A percentile compares a stretch with the other conserved stretches of the same genome.
These are phyloP conservation scores for Thymus quinquecostatus DNA, from an alignment of 257 asterid genomes.

Conservation along the genomic window DNA sequence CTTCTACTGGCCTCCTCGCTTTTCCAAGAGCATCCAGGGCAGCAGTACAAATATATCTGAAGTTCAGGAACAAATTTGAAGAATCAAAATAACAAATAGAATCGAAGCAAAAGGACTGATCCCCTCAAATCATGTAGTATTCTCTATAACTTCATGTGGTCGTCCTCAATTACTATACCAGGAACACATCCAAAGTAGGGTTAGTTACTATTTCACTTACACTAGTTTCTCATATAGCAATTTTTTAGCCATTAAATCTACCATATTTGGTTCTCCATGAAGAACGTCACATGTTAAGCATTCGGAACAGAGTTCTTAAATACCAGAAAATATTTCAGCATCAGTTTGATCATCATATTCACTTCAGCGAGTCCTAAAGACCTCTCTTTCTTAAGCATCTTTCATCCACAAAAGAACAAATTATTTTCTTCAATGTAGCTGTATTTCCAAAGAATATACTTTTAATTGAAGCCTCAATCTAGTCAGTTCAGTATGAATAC, in stretches of 20 bases:
- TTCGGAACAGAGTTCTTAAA: not conserved
- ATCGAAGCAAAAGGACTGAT: not conserved
- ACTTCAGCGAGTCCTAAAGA: slow-evolving; percentile 6
- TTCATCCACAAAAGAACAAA: slow-evolving; percentile 11
- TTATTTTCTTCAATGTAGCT: not conserved
- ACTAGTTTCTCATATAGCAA: no score
- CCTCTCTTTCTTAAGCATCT: not conserved
- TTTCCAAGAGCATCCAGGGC: slow-evolving; percentile 89
- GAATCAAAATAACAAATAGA: slow-evolving; percentile 12
- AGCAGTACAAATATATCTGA: slow-evolving; percentile 76
- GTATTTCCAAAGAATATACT: not conserved
- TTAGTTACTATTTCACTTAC: not conserved
- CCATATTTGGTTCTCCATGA: slow-evolving; percentile 7
- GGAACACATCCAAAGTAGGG: not conserved
- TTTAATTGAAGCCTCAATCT: not conserved
- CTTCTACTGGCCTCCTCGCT: slow-evolving; percentile 94
- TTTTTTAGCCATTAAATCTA: slow-evolving; percentile 4
- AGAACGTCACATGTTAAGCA: slow-evolving; percentile 5
- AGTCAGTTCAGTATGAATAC: not conserved
- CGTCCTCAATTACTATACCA: slow-evolving; percentile 19
- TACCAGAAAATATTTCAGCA: not conserved
- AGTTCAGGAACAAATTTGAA: slow-evolving; percentile 19
- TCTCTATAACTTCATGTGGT: slow-evolving; percentile 21
- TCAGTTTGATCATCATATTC: not conserved
- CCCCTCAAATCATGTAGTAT: not conserved